Evolutionary conservation across 306 rosid genomes (phyloP).

Genomic region (Vigna trinervia): DNA sequence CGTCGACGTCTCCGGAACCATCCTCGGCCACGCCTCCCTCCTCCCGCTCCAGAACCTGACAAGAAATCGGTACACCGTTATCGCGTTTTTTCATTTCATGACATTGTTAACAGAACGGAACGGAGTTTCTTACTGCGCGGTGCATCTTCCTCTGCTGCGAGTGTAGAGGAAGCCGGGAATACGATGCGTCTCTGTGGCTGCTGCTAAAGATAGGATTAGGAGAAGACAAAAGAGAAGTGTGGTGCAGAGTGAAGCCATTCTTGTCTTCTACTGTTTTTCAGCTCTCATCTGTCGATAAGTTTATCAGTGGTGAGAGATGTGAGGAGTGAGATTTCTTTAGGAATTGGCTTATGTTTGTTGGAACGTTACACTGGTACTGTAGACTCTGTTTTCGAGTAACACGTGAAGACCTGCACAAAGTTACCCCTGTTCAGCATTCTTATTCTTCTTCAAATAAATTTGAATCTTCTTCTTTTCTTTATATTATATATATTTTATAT

Average conservation of each 20-base stretch:
- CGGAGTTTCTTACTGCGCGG: constrained; percentile 62
- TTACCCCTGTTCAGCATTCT: background rate
- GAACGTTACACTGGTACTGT: constrained; percentile 38
- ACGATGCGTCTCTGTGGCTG: constrained; percentile 6
- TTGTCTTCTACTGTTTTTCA: background rate
- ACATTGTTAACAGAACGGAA: background rate
- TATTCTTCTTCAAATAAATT: background rate
- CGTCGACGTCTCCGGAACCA: constrained; percentile 84
- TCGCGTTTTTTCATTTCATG: background rate
- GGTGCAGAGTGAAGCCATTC: constrained; percentile 18
- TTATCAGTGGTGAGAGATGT: background rate
- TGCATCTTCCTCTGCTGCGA: constrained; percentile 75
- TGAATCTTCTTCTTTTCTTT: too few species aligned
- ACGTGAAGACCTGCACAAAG: constrained; percentile 27
- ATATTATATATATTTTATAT: too few species aligned
- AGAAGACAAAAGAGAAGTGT: constrained; percentile 38
- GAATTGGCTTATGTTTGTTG: constrained; percentile 31
- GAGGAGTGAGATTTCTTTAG: constrained; percentile 21
- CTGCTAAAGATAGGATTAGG: background rate
- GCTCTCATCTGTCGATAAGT: background rate
- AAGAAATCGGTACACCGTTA: background rate
- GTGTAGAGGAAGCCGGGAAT: constrained; percentile 75
- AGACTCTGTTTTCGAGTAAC: constrained; percentile 39
- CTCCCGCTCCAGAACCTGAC: constrained; percentile 80
- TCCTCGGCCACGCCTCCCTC: constrained; percentile 83